Evolutionary conservation across 805 yeast species (phyloP).

Genomic region (Ogataea ganodermae): DNA sequence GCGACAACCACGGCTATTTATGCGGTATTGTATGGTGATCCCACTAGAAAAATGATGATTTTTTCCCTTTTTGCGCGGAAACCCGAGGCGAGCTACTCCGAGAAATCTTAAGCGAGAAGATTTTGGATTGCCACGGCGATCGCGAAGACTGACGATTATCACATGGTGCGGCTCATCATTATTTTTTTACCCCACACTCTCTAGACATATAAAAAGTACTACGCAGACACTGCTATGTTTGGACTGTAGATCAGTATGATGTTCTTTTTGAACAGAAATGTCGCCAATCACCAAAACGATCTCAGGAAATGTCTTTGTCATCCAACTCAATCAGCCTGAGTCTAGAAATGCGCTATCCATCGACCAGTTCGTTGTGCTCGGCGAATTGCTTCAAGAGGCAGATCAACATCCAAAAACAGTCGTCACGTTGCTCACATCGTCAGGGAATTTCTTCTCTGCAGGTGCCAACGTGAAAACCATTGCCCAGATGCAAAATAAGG

Average conservation of each 20-base stretch:
- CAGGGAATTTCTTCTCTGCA: slow-evolving; percentile 78
- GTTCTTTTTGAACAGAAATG: background rate
- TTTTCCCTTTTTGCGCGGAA: slow-evolving; percentile 2
- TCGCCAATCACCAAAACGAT: slow-evolving; percentile 17
- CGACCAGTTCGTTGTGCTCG: slow-evolving; percentile 62
- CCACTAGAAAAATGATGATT: background rate
- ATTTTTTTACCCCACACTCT: slow-evolving; percentile 4
- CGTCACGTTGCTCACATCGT: slow-evolving; percentile 65
- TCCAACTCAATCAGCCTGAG: slow-evolving; percentile 64
- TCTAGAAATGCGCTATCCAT: slow-evolving; percentile 67
- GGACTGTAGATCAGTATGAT: no score
- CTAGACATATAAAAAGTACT: no score
- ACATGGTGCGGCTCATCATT: slow-evolving; percentile 9
- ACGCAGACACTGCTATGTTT: no score
- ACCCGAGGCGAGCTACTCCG: slow-evolving; percentile 7
- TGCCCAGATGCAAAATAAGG: slow-evolving; percentile 30
- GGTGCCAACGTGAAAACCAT: slow-evolving; percentile 69
- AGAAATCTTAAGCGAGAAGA: background rate
- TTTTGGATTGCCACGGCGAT: background rate
- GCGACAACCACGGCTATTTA: background rate
- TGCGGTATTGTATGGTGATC: background rate
- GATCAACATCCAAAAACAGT: slow-evolving; percentile 60
- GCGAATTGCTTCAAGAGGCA: slow-evolving; percentile 60
- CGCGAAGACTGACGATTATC: slow-evolving; percentile 2
- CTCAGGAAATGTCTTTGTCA: slow-evolving; percentile 41